phyloP scores from a whole-genome alignment of 495 filamentous ascomycete species.

The Umbilicaria muhlenbergii region DNA sequence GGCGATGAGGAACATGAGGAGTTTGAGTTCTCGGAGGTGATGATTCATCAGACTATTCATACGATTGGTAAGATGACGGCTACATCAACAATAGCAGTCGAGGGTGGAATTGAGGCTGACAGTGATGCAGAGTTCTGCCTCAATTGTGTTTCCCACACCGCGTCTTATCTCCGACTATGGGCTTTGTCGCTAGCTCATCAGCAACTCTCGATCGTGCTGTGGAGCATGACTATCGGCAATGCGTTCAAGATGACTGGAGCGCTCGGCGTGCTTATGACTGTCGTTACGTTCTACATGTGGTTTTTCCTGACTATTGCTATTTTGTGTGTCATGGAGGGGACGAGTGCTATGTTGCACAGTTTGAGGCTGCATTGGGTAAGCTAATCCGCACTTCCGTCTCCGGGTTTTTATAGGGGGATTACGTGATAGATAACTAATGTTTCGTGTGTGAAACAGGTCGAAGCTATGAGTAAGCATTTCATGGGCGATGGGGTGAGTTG shows the following conservation, averaged over 20 bases:
- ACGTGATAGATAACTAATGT: too few species aligned
- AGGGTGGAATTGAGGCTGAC: neutral
- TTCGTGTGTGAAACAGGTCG: constrained; percentile 14
- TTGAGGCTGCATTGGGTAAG: constrained; percentile 88
- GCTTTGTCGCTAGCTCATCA: constrained; percentile 94
- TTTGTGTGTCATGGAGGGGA: constrained; percentile 69
- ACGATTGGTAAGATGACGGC: constrained; percentile 62
- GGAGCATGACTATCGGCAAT: constrained; percentile 80
- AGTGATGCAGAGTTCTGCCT: constrained; percentile 72
- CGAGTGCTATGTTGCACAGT: constrained; percentile 82
- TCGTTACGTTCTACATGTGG: constrained; percentile 72
- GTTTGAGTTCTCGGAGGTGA: constrained; percentile 88
- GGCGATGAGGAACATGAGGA: constrained; percentile 70
- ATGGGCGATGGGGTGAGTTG: constrained; percentile 64
- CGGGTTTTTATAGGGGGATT: too few species aligned
- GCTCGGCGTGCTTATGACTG: constrained; percentile 59
- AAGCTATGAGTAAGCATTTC: constrained; percentile 99
- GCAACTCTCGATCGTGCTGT: constrained; percentile 89
- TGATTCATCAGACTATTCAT: constrained; percentile 99
- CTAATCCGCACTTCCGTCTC: too few species aligned
- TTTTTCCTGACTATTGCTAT: constrained; percentile 70
- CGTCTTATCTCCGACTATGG: constrained; percentile 97
- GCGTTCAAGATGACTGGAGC: constrained; percentile 50
- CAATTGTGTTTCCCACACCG: constrained; percentile 97
- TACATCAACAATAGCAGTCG: neutral